Percentiles rank a stretch among this genome's conserved stretches.
Conservation (phyloP, 139 green algal genomes). For the Astrephomene gubernaculifera region DNA sequence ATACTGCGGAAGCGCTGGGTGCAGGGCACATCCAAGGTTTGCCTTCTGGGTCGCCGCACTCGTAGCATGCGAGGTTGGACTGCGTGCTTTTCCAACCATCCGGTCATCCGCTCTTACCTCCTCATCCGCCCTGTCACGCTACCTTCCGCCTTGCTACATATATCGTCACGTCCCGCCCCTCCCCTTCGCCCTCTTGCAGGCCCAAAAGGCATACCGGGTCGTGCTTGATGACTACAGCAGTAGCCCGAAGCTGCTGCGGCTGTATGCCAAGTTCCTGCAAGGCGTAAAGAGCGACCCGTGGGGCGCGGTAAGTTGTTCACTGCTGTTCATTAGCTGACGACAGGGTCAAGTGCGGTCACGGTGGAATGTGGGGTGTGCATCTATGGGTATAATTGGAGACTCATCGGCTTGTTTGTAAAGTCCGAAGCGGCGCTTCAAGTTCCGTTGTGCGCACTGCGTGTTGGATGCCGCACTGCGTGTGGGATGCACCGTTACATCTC, state of each 20-base stretch:
- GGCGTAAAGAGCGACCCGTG: conserved; percentile 58
- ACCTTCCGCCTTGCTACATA: neutral
- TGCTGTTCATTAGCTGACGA: neutral
- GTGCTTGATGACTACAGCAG: conserved; percentile 61
- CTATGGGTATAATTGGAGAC: neutral
- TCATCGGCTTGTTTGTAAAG: neutral
- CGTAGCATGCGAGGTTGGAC: no score
- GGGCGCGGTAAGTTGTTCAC: conserved; percentile 19
- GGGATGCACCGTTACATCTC: neutral
- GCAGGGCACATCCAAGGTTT: no score
- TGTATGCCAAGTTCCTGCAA: conserved; percentile 69
- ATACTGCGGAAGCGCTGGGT: no score
- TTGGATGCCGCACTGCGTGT: no score
- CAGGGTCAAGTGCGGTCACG: no score
- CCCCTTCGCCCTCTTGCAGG: neutral
- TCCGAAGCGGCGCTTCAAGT: neutral
- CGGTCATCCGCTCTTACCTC: no score
- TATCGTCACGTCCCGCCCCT: neutral
- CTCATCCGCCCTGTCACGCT: no score
- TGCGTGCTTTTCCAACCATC: no score
- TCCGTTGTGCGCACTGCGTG: no score
- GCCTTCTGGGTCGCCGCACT: no score
- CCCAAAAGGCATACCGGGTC: conserved; percentile 42
- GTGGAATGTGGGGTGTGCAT: no score
- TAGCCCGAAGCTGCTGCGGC: conserved; percentile 57